Percentiles rank a stretch among this genome's conserved stretches.
Conservation (phyloP, 1,139 yeast genomes). For the Saccharomycopsis crataegensis region DNA sequence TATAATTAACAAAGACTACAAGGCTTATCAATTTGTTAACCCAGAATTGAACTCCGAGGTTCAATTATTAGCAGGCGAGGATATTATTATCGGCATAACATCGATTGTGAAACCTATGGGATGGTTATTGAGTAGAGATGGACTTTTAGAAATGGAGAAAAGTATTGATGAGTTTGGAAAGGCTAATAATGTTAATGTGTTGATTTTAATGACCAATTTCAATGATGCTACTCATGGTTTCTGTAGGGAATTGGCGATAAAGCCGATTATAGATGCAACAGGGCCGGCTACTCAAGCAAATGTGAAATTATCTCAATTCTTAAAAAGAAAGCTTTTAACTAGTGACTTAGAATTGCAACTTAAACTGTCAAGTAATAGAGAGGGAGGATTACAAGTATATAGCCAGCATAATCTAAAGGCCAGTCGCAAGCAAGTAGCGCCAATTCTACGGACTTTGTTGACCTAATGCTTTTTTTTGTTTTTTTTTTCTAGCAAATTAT, state of each 20-base stretch:
- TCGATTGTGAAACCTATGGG: conserved; percentile 41
- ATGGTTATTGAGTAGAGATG: conserved; percentile 34
- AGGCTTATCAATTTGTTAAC: conserved; percentile 22
- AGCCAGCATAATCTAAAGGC: conserved; percentile 40
- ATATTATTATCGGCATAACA: conserved; percentile 40
- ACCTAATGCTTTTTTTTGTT: neutral
- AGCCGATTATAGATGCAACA: conserved; percentile 1
- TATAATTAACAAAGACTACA: conserved; percentile 48
- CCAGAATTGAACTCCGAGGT: neutral
- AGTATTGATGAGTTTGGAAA: conserved; percentile 20
- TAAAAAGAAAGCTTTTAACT: neutral
- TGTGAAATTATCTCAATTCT: neutral
- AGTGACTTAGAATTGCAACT: neutral
- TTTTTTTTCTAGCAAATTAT: too few relatives aligned
- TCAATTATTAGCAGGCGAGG: neutral
- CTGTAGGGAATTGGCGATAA: conserved; percentile 33
- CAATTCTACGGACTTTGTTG: conserved; percentile 24
- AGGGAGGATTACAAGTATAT: neutral
- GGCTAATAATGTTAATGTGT: conserved; percentile 31
- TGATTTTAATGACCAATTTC: conserved; percentile 41
- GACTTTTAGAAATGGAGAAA: conserved; percentile 20
- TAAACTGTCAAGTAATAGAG: neutral
- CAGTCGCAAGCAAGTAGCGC: conserved; percentile 53
- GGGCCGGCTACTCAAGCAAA: neutral
- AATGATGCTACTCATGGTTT: conserved; percentile 33